Evolutionary conservation across 2,329 filamentous ascomycete genomes (phyloP).

Genomic region (Cercospora sesami): DNA sequence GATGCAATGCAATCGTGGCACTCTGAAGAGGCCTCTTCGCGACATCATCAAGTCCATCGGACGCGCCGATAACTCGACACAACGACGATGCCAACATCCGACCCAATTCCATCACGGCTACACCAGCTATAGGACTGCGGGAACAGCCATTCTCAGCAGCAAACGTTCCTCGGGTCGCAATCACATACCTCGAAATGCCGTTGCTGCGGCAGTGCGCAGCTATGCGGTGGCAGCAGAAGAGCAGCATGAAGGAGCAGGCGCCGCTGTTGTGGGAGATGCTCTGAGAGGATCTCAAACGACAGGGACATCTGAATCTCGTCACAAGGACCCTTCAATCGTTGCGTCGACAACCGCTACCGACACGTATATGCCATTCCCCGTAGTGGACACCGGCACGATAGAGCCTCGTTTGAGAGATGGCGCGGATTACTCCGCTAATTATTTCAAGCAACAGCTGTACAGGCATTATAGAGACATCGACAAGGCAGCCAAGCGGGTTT

Average conservation of each 20-base stretch:
- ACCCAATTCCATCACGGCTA: not conserved
- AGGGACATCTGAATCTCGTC: not conserved
- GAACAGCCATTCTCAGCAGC: not conserved
- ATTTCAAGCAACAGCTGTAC: constrained; percentile 3
- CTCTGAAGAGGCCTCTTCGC: constrained; percentile 27
- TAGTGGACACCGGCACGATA: not conserved
- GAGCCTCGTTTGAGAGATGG: constrained; percentile 1
- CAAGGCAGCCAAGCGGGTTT: not conserved
- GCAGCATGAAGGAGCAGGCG: not conserved
- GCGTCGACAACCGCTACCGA: not conserved
- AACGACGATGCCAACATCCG: not conserved
- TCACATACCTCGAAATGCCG: not conserved
- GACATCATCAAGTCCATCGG: constrained; percentile 28
- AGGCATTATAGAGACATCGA: not conserved
- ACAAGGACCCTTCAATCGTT: not conserved
- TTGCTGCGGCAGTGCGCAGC: not conserved
- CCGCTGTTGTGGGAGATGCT: not conserved
- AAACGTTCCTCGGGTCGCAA: not conserved
- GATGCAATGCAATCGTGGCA: constrained; percentile 28
- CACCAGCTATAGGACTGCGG: not conserved
- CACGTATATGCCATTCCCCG: not conserved
- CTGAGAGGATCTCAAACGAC: not conserved
- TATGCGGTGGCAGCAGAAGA: not conserved
- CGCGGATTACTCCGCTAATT: not conserved
- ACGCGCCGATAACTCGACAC: constrained; percentile 1